These are phyloP conservation scores for Tylopilus subfusipes DNA, from an alignment of 768 basidiomycete species.

Conservation along the genomic window DNA sequence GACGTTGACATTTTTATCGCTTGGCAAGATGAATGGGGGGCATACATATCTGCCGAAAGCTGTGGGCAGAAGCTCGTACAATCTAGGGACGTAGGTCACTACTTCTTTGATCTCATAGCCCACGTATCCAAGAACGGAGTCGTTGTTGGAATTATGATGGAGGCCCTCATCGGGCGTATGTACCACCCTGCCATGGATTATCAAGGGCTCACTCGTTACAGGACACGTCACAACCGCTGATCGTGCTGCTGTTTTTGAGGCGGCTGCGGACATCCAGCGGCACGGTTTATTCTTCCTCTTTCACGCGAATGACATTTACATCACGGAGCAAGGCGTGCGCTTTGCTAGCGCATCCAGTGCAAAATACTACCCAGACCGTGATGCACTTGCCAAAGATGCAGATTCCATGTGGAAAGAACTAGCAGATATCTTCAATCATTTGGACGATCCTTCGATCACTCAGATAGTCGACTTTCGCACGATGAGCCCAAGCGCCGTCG, in stretches of 20 bases:
- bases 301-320: constrained; percentile 22
- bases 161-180: constrained; percentile 29
- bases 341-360: constrained; percentile 23
- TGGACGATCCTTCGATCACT: background rate
- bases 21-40: constrained; percentile 23
- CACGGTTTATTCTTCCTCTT: constrained; percentile 26
- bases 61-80: constrained; percentile 30
- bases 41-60: constrained; percentile 25
- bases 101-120: constrained; percentile 30
- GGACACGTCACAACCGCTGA: constrained; percentile 23
- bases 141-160: constrained; percentile 32
- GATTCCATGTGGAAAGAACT: constrained; percentile 16
- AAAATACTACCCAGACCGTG: constrained; percentile 19
- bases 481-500: constrained; percentile 1
- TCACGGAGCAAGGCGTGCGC: constrained; percentile 29
- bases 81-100: constrained; percentile 25
- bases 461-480: constrained; percentile 1
- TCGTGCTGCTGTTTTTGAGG: constrained; percentile 27
- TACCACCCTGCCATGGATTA: background rate
- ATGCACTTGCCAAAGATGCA: constrained; percentile 24
- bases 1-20: constrained; percentile 31
- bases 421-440: constrained; percentile 19
- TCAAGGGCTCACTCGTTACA: constrained; percentile 11
- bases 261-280: constrained; percentile 31
- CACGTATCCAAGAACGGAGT: constrained; percentile 30